phyloP scores from a whole-genome alignment of 208 protist genomes.

The Leishmania mexicana region DNA sequence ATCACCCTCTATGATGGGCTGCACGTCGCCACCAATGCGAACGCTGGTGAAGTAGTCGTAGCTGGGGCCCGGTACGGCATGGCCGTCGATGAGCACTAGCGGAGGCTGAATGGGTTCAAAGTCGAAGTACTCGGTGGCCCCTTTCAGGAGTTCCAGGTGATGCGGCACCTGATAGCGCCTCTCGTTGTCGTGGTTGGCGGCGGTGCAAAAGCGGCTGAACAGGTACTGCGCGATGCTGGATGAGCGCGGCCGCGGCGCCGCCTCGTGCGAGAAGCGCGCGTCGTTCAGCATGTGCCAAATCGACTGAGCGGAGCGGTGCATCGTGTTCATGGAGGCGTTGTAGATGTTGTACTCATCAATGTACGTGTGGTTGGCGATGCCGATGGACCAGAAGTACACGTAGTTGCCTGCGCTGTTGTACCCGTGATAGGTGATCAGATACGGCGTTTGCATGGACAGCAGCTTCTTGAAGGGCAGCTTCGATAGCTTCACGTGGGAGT shows the following conservation, averaged over 20 bases:
- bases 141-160: slow-evolving; percentile 66
- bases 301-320: slow-evolving; percentile 80
- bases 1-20: slow-evolving; percentile 89
- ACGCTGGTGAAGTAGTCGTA: slow-evolving; percentile 67
- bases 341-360: slow-evolving; percentile 89
- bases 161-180: slow-evolving; percentile 67
- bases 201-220: slow-evolving; percentile 79
- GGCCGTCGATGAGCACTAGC: slow-evolving; percentile 85
- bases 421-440: slow-evolving; percentile 85
- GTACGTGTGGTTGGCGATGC: slow-evolving; percentile 90
- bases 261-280: slow-evolving; percentile 74
- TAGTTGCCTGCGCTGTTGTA: slow-evolving; percentile 80
- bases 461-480: slow-evolving; percentile 87
- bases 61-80: slow-evolving; percentile 71
- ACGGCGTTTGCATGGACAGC: slow-evolving; percentile 85
- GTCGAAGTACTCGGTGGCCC: slow-evolving; percentile 75
- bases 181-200: slow-evolving; percentile 69
- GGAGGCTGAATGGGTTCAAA: slow-evolving; percentile 82
- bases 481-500: slow-evolving; percentile 62
- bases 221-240: slow-evolving; percentile 85
- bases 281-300: slow-evolving; percentile 89
- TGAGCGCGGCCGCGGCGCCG: slow-evolving; percentile 65
- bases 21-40: slow-evolving; percentile 65
- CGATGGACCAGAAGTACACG: slow-evolving; percentile 88
- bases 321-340: slow-evolving; percentile 80